A percentile compares a stretch with the other conserved stretches of the same genome.
Conservation (phyloP, 176 grass and related monocot genomes). For the Oryza punctata region DNA sequence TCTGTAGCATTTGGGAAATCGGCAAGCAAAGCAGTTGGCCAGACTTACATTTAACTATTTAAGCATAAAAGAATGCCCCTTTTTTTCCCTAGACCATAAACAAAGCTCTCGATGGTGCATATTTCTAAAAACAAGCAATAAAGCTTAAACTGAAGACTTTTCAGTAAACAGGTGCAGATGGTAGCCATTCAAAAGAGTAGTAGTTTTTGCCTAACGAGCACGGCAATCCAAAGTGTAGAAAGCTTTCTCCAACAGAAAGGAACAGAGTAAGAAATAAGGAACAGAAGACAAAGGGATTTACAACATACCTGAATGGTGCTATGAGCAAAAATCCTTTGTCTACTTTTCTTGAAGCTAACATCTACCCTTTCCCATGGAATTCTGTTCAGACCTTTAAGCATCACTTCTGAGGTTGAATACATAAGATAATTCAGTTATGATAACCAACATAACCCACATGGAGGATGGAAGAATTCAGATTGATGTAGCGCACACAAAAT, state of each 20-base stretch:
- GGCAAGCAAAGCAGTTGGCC: conserved; percentile 21
- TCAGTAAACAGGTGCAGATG: not conserved
- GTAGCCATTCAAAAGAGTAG: not conserved
- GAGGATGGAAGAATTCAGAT: not conserved
- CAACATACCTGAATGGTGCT: conserved; percentile 86
- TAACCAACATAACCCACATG: conserved; percentile 4
- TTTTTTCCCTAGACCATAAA: not conserved
- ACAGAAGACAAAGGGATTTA: not conserved
- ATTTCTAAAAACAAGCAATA: not conserved
- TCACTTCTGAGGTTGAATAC: conserved; percentile 58
- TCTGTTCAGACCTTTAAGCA: conserved; percentile 82
- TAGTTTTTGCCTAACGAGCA: not conserved
- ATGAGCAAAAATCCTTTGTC: conserved; percentile 84
- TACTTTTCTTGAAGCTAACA: conserved; percentile 87
- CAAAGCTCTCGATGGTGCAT: not conserved
- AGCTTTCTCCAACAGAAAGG: not conserved
- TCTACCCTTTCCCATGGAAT: conserved; percentile 93
- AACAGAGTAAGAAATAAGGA: conserved; percentile 8
- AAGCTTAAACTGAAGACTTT: not conserved
- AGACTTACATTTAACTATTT: not conserved
- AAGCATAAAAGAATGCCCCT: not conserved
- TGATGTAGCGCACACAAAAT: conserved; percentile 11
- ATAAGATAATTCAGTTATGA: conserved; percentile 25
- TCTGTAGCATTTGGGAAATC: not conserved
- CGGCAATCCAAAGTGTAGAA: not conserved